A percentile compares a stretch with the other conserved stretches of the same genome.
These are phyloP conservation scores for Cyberlindnera euphorbiae DNA, from an alignment of 805 yeast species.

Conservation along the genomic window DNA sequence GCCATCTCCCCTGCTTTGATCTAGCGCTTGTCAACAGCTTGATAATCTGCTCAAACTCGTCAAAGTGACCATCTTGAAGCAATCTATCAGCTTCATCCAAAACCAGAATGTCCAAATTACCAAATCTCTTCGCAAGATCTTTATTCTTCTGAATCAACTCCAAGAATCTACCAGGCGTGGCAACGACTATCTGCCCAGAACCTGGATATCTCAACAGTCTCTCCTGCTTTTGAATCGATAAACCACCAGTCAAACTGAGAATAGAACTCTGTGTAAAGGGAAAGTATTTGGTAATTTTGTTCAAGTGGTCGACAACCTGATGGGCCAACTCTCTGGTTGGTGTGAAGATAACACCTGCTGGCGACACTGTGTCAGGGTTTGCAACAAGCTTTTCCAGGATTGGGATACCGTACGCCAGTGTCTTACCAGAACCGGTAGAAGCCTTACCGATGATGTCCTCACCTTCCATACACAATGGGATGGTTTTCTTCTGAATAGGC, in stretches of 20 bases:
- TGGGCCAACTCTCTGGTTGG: constrained; percentile 97
- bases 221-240: constrained; percentile 90
- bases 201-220: constrained; percentile 61
- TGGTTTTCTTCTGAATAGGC: constrained; percentile 70
- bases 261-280: constrained; percentile 54
- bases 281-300: constrained; percentile 45
- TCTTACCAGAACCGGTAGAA: constrained; percentile 96
- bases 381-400: constrained; percentile 62
- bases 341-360: constrained; percentile 78
- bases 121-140: constrained; percentile 35
- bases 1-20: constrained; percentile 50
- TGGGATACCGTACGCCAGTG: constrained; percentile 93
- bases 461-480: constrained; percentile 71
- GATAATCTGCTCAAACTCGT: constrained; percentile 79
- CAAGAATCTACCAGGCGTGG: constrained; percentile 91
- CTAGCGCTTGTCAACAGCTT: constrained; percentile 54
- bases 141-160: constrained; percentile 70
- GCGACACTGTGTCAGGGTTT: constrained; percentile 31
- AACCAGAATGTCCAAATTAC: constrained; percentile 48
- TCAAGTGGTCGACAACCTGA: constrained; percentile 82
- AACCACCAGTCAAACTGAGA: constrained; percentile 87
- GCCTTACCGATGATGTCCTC: constrained; percentile 92
- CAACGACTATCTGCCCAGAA: constrained; percentile 75
- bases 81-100: constrained; percentile 96
- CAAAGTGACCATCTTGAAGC: constrained; percentile 93